A percentile compares a stretch with the other conserved stretches of the same genome.
Evolutionary conservation across 495 filamentous ascomycete genomes (phyloP).

Genomic region (Hypoxylon cercidicola): DNA sequence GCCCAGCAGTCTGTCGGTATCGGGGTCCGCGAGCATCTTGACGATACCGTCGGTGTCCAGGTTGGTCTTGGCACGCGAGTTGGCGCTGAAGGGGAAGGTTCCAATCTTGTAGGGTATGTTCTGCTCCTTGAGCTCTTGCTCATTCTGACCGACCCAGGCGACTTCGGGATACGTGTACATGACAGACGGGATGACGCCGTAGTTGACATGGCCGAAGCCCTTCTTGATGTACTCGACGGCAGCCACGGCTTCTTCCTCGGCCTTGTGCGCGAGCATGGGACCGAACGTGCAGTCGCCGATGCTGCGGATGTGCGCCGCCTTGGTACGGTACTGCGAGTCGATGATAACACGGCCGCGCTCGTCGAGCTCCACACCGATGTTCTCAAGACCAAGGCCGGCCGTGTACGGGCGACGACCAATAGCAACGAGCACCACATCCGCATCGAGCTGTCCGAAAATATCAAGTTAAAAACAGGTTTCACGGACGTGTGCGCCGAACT

Average conservation of each 20-base stretch:
- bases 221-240: slow-evolving; percentile 97
- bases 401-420: slow-evolving; percentile 98
- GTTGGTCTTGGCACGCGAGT: slow-evolving; percentile 98
- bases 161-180: slow-evolving; percentile 99
- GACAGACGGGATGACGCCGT: slow-evolving; percentile 95
- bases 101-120: slow-evolving; percentile 91
- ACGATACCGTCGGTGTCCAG: slow-evolving; percentile 95
- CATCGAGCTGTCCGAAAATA: slow-evolving; percentile 74
- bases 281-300: slow-evolving; percentile 98
- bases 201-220: slow-evolving; percentile 98
- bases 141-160: slow-evolving; percentile 97
- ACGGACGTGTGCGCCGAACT: slow-evolving; percentile 8
- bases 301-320: slow-evolving; percentile 94
- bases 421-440: slow-evolving; percentile 95
- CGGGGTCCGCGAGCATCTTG: slow-evolving; percentile 95
- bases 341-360: slow-evolving; percentile 94
- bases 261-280: slow-evolving; percentile 99
- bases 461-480: slow-evolving; percentile 21
- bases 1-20: slow-evolving; percentile 94
- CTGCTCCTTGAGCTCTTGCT: slow-evolving; percentile 91
- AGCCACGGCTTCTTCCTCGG: slow-evolving; percentile 96
- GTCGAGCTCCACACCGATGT: slow-evolving; percentile 92
- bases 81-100: slow-evolving; percentile 96
- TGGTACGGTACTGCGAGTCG: slow-evolving; percentile 98
- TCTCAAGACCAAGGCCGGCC: slow-evolving; percentile 88